Conservation (phyloP, 768 basidiomycete species). For the Leccinum imitatum region DNA sequence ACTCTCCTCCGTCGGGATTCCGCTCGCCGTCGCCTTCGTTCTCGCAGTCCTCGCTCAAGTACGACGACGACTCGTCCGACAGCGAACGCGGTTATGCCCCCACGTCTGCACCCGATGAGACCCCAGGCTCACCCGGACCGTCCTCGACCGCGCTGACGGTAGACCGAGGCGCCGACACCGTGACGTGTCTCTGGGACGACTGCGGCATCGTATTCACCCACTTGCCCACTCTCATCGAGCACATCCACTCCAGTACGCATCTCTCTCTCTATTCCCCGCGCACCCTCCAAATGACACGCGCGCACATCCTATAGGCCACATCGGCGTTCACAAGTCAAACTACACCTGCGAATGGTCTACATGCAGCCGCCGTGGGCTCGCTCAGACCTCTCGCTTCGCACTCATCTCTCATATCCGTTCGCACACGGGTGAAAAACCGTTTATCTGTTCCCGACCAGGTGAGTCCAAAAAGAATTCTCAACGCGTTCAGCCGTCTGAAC, state of each 20-base stretch:
- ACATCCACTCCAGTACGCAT: constrained; percentile 75
- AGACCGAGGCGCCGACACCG: constrained; percentile 48
- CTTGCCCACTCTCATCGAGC: constrained; percentile 73
- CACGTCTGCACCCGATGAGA: constrained; percentile 14
- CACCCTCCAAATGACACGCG: background rate
- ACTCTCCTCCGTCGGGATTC: constrained; percentile 39
- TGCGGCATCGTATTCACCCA: constrained; percentile 75
- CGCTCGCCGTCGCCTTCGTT: constrained; percentile 43
- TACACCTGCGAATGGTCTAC: constrained; percentile 90
- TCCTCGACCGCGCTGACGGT: constrained; percentile 18
- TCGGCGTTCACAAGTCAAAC: constrained; percentile 78
- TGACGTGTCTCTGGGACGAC: constrained; percentile 82
- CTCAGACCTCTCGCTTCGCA: constrained; percentile 87
- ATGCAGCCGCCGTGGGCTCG: constrained; percentile 75
- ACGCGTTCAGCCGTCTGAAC: background rate
- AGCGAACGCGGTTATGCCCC: constrained; percentile 22
- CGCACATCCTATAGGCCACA: constrained; percentile 53
- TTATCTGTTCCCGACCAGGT: constrained; percentile 81
- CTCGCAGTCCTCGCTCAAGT: constrained; percentile 32
- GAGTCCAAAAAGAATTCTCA: constrained; percentile 26
- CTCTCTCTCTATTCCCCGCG: too few relatives aligned
- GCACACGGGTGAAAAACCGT: constrained; percentile 95
- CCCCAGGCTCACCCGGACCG: constrained; percentile 23
- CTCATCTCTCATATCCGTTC: constrained; percentile 88
- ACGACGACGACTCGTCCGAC: constrained; percentile 28